A percentile compares a stretch with the other conserved stretches of the same genome.
Evolutionary conservation across 345 rosid species (phyloP).

Genomic region (Acer yangbiense): DNA sequence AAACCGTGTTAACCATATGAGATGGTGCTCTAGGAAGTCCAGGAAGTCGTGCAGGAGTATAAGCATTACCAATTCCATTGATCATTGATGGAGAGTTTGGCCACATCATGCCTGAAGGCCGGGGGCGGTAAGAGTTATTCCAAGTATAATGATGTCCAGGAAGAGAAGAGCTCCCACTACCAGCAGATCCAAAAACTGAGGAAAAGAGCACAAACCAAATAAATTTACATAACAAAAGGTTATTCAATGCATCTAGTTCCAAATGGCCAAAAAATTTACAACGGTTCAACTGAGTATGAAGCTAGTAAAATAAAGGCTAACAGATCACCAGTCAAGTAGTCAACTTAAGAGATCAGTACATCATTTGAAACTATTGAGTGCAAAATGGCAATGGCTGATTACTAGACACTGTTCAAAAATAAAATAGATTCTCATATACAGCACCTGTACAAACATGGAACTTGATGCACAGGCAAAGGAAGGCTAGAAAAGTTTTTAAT

Average conservation of each 20-base stretch:
- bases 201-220: constrained; percentile 17
- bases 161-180: constrained; percentile 39
- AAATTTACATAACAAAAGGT: constrained; percentile 3
- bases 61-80: constrained; percentile 43
- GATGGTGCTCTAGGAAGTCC: constrained; percentile 52
- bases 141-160: constrained; percentile 45
- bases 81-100: constrained; percentile 53
- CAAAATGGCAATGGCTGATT: constrained; percentile 19
- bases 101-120: constrained; percentile 57
- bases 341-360: constrained; percentile 6
- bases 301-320: constrained; percentile 7
- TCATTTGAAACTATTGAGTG: background rate
- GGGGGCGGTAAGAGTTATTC: constrained; percentile 45
- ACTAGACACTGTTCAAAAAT: background rate
- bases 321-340: constrained; percentile 6
- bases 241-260: background rate
- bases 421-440: background rate
- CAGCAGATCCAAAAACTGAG: constrained; percentile 49
- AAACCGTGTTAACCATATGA: constrained; percentile 35
- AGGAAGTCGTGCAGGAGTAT: constrained; percentile 32
- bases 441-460: background rate
- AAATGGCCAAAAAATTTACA: background rate
- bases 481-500: background rate
- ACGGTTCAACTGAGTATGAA: constrained; percentile 14
- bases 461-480: background rate